These are phyloP conservation scores for Asterionellopsis glacialis DNA, from an alignment of 108 stramenopile species.

Conservation along the genomic window DNA sequence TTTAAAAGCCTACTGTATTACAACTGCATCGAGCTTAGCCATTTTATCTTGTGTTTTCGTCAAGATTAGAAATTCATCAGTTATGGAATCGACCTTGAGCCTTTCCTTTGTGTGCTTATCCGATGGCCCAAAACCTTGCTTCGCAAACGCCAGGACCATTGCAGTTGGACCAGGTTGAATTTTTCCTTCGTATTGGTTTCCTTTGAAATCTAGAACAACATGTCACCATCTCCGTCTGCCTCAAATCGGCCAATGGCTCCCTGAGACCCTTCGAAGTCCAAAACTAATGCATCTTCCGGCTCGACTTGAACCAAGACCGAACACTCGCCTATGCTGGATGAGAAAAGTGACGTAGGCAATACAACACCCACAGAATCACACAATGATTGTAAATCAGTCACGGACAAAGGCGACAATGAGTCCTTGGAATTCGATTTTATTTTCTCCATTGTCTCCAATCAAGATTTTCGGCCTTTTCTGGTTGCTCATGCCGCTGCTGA, in stretches of 20 bases:
- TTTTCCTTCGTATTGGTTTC: slow-evolving; percentile 66
- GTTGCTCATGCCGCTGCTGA: no score
- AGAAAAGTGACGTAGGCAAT: slow-evolving; percentile 15
- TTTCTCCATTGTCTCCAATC: no score
- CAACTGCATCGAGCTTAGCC: slow-evolving; percentile 63
- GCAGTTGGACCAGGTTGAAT: slow-evolving; percentile 72
- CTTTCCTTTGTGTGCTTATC: neutral
- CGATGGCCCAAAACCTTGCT: slow-evolving; percentile 21
- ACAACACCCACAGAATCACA: slow-evolving; percentile 28
- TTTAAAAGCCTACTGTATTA: no score
- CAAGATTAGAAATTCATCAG: slow-evolving; percentile 71
- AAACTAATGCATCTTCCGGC: slow-evolving; percentile 38
- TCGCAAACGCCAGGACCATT: slow-evolving; percentile 44
- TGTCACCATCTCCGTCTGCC: slow-evolving; percentile 34
- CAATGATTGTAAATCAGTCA: neutral
- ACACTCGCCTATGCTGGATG: slow-evolving; percentile 33
- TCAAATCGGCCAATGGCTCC: slow-evolving; percentile 85
- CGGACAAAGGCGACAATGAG: neutral
- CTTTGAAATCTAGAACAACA: slow-evolving; percentile 74
- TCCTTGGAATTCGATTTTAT: slow-evolving; percentile 1
- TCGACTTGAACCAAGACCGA: slow-evolving; percentile 65
- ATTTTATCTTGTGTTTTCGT: slow-evolving; percentile 53
- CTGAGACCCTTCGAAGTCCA: slow-evolving; percentile 64
- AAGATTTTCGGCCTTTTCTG: no score
- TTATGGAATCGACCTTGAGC: slow-evolving; percentile 62